Evolutionary conservation across 306 rosid genomes (phyloP).

Genomic region (Pterocarpus santalinus): DNA sequence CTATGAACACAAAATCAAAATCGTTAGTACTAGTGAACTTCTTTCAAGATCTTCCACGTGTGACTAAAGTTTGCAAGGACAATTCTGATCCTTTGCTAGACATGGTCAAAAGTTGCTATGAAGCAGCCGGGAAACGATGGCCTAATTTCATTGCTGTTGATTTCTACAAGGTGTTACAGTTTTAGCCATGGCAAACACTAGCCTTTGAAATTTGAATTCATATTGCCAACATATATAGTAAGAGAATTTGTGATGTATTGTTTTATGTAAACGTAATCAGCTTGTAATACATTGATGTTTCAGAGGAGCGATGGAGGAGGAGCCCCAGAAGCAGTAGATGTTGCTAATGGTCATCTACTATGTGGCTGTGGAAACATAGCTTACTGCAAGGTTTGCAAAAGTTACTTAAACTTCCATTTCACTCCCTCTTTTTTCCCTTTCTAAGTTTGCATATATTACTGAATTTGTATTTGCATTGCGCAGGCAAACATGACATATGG

Average conservation of each 20-base stretch:
- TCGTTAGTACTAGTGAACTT: slow-evolving; percentile 75
- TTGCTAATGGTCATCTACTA: slow-evolving; percentile 66
- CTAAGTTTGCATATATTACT: neutral
- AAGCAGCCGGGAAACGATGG: slow-evolving; percentile 77
- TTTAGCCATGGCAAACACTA: neutral
- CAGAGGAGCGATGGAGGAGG: slow-evolving; percentile 92
- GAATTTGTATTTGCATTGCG: slow-evolving; percentile 15
- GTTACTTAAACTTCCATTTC: neutral
- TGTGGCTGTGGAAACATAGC: slow-evolving; percentile 78
- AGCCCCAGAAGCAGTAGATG: slow-evolving; percentile 71
- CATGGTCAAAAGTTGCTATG: slow-evolving; percentile 74
- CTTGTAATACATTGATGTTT: slow-evolving; percentile 22
- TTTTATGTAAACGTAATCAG: neutral
- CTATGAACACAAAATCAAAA: slow-evolving; percentile 67
- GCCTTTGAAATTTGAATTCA: neutral
- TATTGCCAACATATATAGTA: neutral
- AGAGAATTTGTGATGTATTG: neutral
- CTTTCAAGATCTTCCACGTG: slow-evolving; percentile 59
- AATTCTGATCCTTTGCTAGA: slow-evolving; percentile 72
- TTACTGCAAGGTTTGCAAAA: slow-evolving; percentile 66
- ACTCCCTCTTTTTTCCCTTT: neutral
- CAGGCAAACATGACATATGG: slow-evolving; percentile 66
- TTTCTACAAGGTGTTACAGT: slow-evolving; percentile 69
- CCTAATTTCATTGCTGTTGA: slow-evolving; percentile 89
- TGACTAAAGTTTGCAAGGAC: slow-evolving; percentile 68